These are phyloP conservation scores for Macadamia integrifolia DNA, from an alignment of 164 flowering plant species.

Conservation along the genomic window DNA sequence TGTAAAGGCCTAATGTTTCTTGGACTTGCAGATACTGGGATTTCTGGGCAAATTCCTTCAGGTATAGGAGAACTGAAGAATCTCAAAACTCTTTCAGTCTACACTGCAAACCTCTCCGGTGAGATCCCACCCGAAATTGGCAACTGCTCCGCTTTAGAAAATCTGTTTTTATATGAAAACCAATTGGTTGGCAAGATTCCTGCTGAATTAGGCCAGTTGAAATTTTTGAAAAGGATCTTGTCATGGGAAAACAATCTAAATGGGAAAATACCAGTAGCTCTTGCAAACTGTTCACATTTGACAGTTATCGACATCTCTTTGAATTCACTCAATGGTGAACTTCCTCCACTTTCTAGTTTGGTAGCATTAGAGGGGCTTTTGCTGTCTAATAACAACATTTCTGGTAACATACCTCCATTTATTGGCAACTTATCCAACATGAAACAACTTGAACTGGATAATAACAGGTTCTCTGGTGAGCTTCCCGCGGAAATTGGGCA, in stretches of 20 bases:
- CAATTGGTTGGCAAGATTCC: conserved; percentile 46
- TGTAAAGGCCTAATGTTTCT: conserved; percentile 33
- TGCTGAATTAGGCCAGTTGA: conserved; percentile 26
- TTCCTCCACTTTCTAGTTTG: conserved; percentile 35
- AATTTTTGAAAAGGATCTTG: conserved; percentile 36
- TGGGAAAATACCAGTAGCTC: conserved; percentile 37
- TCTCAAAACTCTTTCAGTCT: conserved; percentile 44
- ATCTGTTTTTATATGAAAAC: conserved; percentile 47
- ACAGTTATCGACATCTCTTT: conserved; percentile 46
- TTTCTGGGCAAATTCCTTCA: conserved; percentile 49
- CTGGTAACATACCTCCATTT: conserved; percentile 40
- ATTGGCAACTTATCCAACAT: conserved; percentile 35
- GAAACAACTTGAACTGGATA: conserved; percentile 54
- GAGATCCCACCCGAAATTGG: conserved; percentile 48
- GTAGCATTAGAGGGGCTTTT: conserved; percentile 39
- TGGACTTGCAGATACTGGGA: conserved; percentile 54
- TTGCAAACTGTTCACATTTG: conserved; percentile 38
- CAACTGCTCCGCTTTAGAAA: conserved; percentile 40
- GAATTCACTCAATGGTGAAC: conserved; percentile 40
- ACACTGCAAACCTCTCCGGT: conserved; percentile 50
- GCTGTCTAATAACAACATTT: conserved; percentile 37
- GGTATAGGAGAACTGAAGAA: conserved; percentile 42
- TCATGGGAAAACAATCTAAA: conserved; percentile 50
- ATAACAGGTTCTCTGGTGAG: conserved; percentile 41
- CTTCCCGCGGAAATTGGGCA: conserved; percentile 46